Percentiles rank a stretch among this genome's conserved stretches.
Evolutionary conservation across 352 stramenopile genomes (phyloP).

Genomic region (Globisporangium solare): DNA sequence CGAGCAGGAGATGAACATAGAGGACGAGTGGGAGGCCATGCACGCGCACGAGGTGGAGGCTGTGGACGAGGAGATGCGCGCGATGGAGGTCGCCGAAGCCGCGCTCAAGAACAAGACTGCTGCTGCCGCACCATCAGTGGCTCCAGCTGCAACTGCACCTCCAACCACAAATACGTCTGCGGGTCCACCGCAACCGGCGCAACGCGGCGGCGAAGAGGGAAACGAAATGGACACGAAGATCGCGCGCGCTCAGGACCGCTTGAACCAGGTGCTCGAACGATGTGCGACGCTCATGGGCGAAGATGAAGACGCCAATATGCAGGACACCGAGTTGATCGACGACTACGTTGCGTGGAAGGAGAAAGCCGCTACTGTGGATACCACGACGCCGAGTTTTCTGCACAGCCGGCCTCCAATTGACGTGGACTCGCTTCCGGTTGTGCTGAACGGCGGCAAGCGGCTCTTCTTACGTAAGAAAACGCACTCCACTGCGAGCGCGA

Average conservation of each 20-base stretch:
- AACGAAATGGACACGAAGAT: slow-evolving; percentile 23
- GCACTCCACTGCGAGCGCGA: slow-evolving; percentile 4
- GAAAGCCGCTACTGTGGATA: slow-evolving; percentile 27
- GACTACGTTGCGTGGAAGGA: slow-evolving; percentile 23
- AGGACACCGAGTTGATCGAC: slow-evolving; percentile 25
- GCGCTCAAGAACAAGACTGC: slow-evolving; percentile 9
- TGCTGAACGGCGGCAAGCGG: slow-evolving; percentile 43
- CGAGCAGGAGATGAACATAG: slow-evolving; percentile 69
- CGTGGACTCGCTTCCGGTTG: slow-evolving; percentile 51
- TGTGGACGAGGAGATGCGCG: slow-evolving; percentile 53
- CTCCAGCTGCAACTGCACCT: background rate
- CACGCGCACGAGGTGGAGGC: slow-evolving; percentile 79
- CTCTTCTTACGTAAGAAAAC: slow-evolving; percentile 66
- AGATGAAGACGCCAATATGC: slow-evolving; percentile 28
- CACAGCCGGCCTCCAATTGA: slow-evolving; percentile 57
- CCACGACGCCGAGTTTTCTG: slow-evolving; percentile 38
- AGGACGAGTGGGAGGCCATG: slow-evolving; percentile 84
- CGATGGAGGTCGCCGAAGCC: slow-evolving; percentile 49
- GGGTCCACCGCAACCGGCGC: background rate
- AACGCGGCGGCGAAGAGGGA: slow-evolving; percentile 6
- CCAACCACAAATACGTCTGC: background rate
- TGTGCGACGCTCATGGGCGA: slow-evolving; percentile 59
- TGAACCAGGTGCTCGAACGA: slow-evolving; percentile 58
- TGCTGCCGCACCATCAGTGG: background rate
- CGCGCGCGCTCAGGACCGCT: slow-evolving; percentile 33